Evolutionary conservation across 2,329 filamentous ascomycete species (phyloP), one percentile per base, ranked within the genome.

Genomic region (Aspergillus unguis): DNA sequence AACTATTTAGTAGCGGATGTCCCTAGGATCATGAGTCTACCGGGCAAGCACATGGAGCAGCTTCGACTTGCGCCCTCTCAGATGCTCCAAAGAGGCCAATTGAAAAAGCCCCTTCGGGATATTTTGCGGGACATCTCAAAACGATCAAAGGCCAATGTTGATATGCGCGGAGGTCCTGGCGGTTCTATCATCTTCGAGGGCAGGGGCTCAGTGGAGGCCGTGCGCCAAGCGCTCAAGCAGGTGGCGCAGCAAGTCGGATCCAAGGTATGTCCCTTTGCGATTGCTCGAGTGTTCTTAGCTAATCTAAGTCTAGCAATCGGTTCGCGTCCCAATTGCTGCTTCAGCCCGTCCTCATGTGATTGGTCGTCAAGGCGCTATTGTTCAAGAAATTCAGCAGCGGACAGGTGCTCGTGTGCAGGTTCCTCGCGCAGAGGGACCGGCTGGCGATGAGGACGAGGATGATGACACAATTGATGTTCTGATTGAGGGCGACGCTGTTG

Each of bases 61-160:
- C 84, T 95, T 59, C 80, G 83, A 27, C 81, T 96, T 54, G 84
- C 87, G 50, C 84, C 87, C 6, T 82, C 85, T 42, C 86, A 94
- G 68, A 83, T 97, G 68, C 81, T 89, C 43, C 86, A 90, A 17
- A 84, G 87, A 40, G 78, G 77, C 54, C 85, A 95, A 70, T 77
- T 96, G 65, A 95, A 88, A 79, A 90, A 90, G 62, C 90, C 92
- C 6, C 80, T 96, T 47, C 78, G 84, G 31, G 92, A 97, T 61
- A 86, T 94, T 59, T 78, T 96, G 66, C 88, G 90, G 69, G 91
- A 96, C 60, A 89, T 97, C 74, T 96, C 95, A 75, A 89, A 87
- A 74, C 89, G 87, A 67, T 95, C 90, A 55, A 91, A 92, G 69
- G 91, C 92, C 53, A 89, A 85, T 62, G 84, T 99, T 61, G 86